These are phyloP conservation scores for Phytophthora aleatoria DNA, from an alignment of 352 stramenopile genomes.

Conservation along the genomic window DNA sequence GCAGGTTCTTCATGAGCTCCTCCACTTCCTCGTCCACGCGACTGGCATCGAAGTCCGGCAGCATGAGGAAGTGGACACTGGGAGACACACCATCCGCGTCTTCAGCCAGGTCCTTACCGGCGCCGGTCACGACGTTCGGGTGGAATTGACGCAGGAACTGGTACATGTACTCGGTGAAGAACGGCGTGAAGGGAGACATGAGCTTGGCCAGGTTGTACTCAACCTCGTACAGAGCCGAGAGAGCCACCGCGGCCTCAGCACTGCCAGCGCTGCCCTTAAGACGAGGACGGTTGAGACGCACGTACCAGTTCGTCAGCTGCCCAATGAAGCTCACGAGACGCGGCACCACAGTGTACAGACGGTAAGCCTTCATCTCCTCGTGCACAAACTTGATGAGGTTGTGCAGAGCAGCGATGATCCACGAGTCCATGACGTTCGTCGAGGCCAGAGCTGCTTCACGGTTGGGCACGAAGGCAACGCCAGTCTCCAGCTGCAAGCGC, in stretches of 20 bases:
- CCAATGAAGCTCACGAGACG: constrained; percentile 98
- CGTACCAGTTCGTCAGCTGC: constrained; percentile 99
- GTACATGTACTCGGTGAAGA: constrained; percentile 99
- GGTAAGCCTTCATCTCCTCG: constrained; percentile 98
- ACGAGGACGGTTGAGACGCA: constrained; percentile 97
- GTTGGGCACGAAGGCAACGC: constrained; percentile 90
- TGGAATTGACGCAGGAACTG: constrained; percentile 97
- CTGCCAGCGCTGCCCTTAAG: constrained; percentile 96
- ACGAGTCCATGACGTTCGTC: constrained; percentile 98
- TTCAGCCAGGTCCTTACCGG: constrained; percentile 82
- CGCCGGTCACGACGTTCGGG: constrained; percentile 75
- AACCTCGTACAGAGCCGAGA: constrained; percentile 98
- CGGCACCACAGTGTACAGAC: constrained; percentile 99
- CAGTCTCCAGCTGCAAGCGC: constrained; percentile 89
- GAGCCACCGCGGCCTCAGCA: constrained; percentile 77
- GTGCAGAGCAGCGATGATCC: constrained; percentile 98
- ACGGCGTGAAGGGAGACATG: constrained; percentile 99
- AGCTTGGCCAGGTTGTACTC: constrained; percentile 94
- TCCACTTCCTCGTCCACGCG: constrained; percentile 95
- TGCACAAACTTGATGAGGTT: constrained; percentile 98
- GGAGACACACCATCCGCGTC: constrained; percentile 92
- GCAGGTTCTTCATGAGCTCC: constrained; percentile 94
- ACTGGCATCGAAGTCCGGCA: constrained; percentile 93
- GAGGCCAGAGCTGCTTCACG: constrained; percentile 86
- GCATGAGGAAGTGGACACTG: constrained; percentile 96